Evolutionary conservation across 192 early-diverging fungal species (phyloP).

Genomic region (Entrophospora sp.): DNA sequence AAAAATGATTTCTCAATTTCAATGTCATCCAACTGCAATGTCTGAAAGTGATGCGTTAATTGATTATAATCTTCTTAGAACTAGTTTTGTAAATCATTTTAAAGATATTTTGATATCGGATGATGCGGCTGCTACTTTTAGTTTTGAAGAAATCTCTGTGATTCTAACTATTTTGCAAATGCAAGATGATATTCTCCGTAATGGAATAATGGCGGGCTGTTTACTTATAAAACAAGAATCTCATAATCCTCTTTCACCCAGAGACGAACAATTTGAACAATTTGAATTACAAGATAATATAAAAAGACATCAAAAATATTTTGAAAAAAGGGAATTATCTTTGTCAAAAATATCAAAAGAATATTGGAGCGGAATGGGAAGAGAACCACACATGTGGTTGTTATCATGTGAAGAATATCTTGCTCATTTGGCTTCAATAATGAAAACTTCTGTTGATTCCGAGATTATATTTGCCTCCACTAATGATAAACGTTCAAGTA

Average conservation of each 20-base stretch:
- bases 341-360: conserved; percentile 22
- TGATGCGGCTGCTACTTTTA: conserved; percentile 16
- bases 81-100: conserved; percentile 30
- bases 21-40: conserved; percentile 9
- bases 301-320: conserved; percentile 20
- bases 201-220: conserved; percentile 30
- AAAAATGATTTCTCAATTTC: background rate
- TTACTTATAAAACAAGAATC: conserved; percentile 21
- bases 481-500: background rate
- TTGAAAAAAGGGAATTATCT: conserved; percentile 9
- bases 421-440: conserved; percentile 38
- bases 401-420: conserved; percentile 33
- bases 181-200: conserved; percentile 30
- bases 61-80: conserved; percentile 21
- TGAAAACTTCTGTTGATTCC: conserved; percentile 27
- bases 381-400: conserved; percentile 17
- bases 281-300: conserved; percentile 21
- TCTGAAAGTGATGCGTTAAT: conserved; percentile 30
- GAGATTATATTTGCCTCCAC: background rate
- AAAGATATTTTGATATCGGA: conserved; percentile 19
- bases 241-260: conserved; percentile 13
- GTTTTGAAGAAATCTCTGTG: conserved; percentile 28
- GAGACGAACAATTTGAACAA: conserved; percentile 21
- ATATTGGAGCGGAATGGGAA: conserved; percentile 22
- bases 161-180: conserved; percentile 27